These are phyloP conservation scores for Phytopythium cucurbitacearum DNA, from an alignment of 352 stramenopile genomes.

Conservation along the genomic window DNA sequence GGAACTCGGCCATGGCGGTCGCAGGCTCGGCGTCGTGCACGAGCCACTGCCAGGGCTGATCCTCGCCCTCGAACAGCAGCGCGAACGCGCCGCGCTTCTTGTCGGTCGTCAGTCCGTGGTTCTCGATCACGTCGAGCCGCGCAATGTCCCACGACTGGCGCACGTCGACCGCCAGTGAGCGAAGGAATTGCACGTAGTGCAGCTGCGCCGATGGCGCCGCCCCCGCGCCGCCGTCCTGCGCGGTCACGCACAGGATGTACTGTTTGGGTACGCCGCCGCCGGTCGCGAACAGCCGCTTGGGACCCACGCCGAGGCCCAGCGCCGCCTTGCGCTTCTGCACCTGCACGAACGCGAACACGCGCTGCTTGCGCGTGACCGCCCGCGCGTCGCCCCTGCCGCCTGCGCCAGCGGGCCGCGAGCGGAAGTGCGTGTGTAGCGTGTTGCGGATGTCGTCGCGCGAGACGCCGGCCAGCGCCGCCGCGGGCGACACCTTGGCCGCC, in stretches of 20 bases:
- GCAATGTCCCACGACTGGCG: conserved; percentile 56
- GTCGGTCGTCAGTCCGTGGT: conserved; percentile 44
- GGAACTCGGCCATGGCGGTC: conserved; percentile 67
- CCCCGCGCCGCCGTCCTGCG: conserved; percentile 27
- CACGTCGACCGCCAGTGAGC: conserved; percentile 61
- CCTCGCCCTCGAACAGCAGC: conserved; percentile 44
- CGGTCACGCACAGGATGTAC: conserved; percentile 66
- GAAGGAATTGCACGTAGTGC: conserved; percentile 64
- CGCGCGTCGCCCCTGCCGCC: conserved; percentile 6
- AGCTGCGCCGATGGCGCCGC: conserved; percentile 20
- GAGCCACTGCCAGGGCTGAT: conserved; percentile 51
- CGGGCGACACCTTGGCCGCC: conserved; percentile 14
- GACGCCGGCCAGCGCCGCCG: conserved; percentile 23
- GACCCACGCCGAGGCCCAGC: conserved; percentile 12
- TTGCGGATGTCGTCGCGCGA: conserved; percentile 59
- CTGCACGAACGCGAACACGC: conserved; percentile 55
- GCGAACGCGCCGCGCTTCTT: conserved; percentile 52
- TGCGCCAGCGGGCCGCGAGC: conserved; percentile 13
- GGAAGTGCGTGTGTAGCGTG: conserved; percentile 65
- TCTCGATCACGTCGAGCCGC: conserved; percentile 51
- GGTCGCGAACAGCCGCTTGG: conserved; percentile 51
- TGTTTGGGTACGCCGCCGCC: conserved; percentile 30
- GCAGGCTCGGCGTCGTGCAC: conserved; percentile 44
- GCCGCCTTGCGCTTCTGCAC: conserved; percentile 62
- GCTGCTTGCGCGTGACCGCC: conserved; percentile 9